Evolutionary conservation across 805 yeast species (phyloP).

Genomic region (Metschnikowia shivogae): DNA sequence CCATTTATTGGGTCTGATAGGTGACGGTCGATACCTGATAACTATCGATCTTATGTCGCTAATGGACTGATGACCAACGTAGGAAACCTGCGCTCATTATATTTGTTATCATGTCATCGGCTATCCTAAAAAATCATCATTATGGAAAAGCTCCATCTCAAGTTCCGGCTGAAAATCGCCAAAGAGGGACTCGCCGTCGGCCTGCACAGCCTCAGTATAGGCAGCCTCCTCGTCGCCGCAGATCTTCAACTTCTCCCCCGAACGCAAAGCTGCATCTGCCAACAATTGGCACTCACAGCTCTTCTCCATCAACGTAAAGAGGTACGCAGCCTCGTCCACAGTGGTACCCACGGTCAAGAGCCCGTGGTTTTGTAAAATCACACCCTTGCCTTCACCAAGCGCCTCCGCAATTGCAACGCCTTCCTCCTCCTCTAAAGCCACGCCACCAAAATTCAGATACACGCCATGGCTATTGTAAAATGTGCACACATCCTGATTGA

Average conservation of each 20-base stretch:
- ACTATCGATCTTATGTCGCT: no score
- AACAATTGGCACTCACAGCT: conserved; percentile 62
- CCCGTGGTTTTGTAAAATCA: conserved; percentile 71
- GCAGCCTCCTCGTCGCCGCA: conserved; percentile 63
- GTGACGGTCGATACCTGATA: no score
- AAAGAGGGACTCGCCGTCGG: conserved; percentile 66
- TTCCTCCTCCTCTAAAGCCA: conserved; percentile 63
- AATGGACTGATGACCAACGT: no score
- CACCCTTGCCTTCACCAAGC: conserved; percentile 53
- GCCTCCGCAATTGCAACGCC: conserved; percentile 60
- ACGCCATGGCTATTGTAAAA: conserved; percentile 66
- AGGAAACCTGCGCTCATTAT: no score
- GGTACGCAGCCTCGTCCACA: conserved; percentile 70
- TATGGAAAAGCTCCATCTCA: conserved; percentile 34
- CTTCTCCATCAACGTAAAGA: conserved; percentile 60
- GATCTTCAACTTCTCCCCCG: conserved; percentile 37
- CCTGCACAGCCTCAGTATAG: conserved; percentile 55
- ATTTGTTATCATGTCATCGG: neutral
- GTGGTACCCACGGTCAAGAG: conserved; percentile 65
- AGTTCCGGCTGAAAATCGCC: conserved; percentile 71
- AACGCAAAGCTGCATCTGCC: conserved; percentile 51
- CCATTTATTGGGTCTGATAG: no score
- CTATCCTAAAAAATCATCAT: conserved; percentile 23
- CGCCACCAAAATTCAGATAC: conserved; percentile 70
- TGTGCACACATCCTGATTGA: conserved; percentile 72